These are phyloP conservation scores for Mycosarcoma maydis DNA, from an alignment of 1,284 basidiomycete genomes.

Conservation along the genomic window DNA sequence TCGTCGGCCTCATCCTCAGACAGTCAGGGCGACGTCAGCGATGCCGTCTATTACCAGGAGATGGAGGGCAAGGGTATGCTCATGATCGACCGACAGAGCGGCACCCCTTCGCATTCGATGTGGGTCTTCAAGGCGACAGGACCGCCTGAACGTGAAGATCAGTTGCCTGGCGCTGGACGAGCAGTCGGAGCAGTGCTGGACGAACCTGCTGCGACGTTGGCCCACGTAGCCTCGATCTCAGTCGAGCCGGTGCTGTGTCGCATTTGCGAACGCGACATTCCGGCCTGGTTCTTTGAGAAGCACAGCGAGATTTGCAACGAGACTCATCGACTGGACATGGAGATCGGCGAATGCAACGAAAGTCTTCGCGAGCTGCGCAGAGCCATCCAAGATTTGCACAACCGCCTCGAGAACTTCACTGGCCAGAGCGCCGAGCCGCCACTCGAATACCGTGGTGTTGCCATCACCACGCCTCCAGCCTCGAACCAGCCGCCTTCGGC, in stretches of 20 bases:
- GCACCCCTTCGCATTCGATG: conserved; percentile 93
- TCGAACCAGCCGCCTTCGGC: conserved; percentile 65
- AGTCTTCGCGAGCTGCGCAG: conserved; percentile 84
- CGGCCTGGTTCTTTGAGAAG: conserved; percentile 99
- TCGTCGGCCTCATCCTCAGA: conserved; percentile 60
- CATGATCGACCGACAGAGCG: conserved; percentile 88
- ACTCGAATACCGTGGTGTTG: conserved; percentile 86
- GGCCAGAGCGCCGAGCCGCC: conserved; percentile 23
- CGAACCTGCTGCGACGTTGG: conserved; percentile 33
- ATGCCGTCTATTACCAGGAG: conserved; percentile 75
- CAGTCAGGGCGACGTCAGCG: conserved; percentile 61
- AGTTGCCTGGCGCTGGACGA: conserved; percentile 34
- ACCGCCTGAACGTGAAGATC: conserved; percentile 56
- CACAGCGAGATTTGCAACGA: conserved; percentile 99
- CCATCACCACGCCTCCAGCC: conserved; percentile 68
- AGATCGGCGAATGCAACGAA: conserved; percentile 93
- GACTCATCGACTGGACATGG: conserved; percentile 93
- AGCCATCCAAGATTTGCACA: conserved; percentile 70
- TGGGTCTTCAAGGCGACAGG: conserved; percentile 92
- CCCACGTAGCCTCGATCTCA: conserved; percentile 56
- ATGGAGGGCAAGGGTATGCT: conserved; percentile 99
- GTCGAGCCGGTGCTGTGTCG: conserved; percentile 90
- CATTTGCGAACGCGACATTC: conserved; percentile 95
- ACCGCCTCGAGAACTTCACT: conserved; percentile 44
- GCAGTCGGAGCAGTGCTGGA: conserved; percentile 29